Evolutionary conservation across 176 grass and related monocot genomes (phyloP), one percentile per base, ranked within the genome.

Genomic region (Aegilops umbellulata): DNA sequence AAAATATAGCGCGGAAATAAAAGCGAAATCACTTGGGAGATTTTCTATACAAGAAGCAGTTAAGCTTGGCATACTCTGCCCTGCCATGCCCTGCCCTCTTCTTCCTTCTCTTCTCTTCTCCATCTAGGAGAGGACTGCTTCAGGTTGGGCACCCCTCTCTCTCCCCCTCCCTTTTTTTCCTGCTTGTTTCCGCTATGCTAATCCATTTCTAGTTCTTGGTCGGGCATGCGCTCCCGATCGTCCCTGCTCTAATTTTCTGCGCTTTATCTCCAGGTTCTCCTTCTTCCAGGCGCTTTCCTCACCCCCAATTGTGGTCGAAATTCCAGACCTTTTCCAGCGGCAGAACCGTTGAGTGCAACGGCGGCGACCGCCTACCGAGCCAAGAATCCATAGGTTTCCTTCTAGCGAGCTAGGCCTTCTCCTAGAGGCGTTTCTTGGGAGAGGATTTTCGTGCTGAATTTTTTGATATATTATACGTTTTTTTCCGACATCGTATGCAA

Each of bases 231-330:
- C 68, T 17, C 4, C 0, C 57, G 49, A 53, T 63, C 46, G 58
- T 70, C 36, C n/a, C 34, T 30, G 23, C 49, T 41, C 39, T 53
- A 25, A 30, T 62, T 42, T 26, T 61, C 26, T 61, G 34, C 23
- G 34, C 4, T 27, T 87, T 60, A 60, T 22, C 53, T 62, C 20
- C 55, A 32, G 79, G 65, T 74, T 87, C 10, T 74, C 8, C 66
- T 62, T 67, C 24, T 58, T 58, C 19, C 76, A 84, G 80, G 68
- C 14, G 39, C 74, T 87, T 87, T 73, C 42, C 47, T 86, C 76
- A 13, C 44, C 27, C 4, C 35, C 41, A 26, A 55, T 12, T 36
- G 81, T 22, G 4, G 47, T 38, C 12, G 36, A 69, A 91, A 80
- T 87, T 14, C 10, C 60, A 29, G 65, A 0, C 79, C 73, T 71